Conservation (phyloP, 2,329 filamentous ascomycete genomes). For the Ascochyta clinopodiicola region DNA sequence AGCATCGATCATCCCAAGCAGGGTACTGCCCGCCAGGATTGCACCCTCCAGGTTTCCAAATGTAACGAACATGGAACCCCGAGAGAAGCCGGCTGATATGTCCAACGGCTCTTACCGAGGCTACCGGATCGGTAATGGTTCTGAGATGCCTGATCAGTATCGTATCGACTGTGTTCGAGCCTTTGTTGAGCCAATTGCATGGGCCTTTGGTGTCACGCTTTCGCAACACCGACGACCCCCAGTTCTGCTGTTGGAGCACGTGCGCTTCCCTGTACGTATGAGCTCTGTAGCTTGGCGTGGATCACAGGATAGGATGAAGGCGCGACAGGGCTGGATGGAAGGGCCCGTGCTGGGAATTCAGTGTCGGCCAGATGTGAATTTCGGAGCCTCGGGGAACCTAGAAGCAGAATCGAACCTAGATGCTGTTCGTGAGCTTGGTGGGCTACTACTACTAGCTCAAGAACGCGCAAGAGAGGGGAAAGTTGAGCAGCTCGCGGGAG, state of each 20-base stretch:
- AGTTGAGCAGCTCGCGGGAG: conserved; percentile 57
- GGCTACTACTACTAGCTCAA: conserved; percentile 64
- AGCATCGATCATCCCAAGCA: conserved; percentile 28
- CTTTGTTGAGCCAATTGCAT: conserved; percentile 64
- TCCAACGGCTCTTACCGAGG: conserved; percentile 60
- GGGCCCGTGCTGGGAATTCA: conserved; percentile 65
- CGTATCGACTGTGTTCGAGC: conserved; percentile 62
- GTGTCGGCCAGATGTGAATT: conserved; percentile 61
- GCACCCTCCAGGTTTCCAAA: conserved; percentile 39
- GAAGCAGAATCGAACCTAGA: conserved; percentile 55
- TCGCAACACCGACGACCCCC: conserved; percentile 55
- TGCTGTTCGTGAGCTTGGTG: conserved; percentile 63
- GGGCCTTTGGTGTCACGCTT: conserved; percentile 64
- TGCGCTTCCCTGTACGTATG: conserved; percentile 64
- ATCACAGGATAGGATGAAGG: conserved; percentile 59
- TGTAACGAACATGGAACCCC: conserved; percentile 26
- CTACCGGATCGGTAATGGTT: conserved; percentile 62
- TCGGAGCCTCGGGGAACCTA: conserved; percentile 49
- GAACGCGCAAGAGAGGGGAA: conserved; percentile 65
- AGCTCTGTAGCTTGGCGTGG: conserved; percentile 61
- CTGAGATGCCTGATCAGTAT: conserved; percentile 65
- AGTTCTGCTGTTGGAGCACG: conserved; percentile 55
- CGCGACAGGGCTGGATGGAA: conserved; percentile 62
- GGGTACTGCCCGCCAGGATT: conserved; percentile 35
- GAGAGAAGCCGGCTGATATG: conserved; percentile 32